Base-by-base conservation (phyloP, 2,329 filamentous ascomycete genomes). In the Neofusicoccum sp. region DNA sequence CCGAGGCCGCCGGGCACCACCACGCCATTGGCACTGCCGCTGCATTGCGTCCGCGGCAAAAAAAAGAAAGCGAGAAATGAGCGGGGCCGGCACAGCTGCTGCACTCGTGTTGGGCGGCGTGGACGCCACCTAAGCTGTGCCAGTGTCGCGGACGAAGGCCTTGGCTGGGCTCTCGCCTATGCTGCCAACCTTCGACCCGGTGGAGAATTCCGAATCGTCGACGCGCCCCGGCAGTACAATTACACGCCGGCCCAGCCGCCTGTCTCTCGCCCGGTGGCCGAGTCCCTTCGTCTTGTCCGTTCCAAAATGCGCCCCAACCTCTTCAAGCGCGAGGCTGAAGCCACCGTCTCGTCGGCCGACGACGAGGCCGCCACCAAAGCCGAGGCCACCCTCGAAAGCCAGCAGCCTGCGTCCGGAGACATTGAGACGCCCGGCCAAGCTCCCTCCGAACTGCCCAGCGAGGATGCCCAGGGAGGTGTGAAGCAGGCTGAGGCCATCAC, bases 401-500 rank as follows among this genome's bases (percentile, higher is more conserved):
- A 34, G 33, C 12, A 34, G 16, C n/a, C n/a, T 33, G 11, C 49
- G 3, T 39, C 49, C 8, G 34, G 28, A 5, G 49, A 58, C 16
- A 29, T 52, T n/a, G 49, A 52, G 14, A n/a, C 39, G 33, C 16
- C 49, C 6, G 16, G 6, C n/a, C 16, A 43, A 7, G 6, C 34
- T 39, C 1, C 34, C 49, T 12, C 6, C 4, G 34, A 34, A 12
- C 41, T 36, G 31, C 67, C 67, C 5, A 71, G 71, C n/a, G 67
- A 71, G 14, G 68, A 70, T 5, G 75, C 73, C 36, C 76, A 79
- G 54, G 66, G 71, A 34, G 78, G 78, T 64, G 73, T 79, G 1
- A 71, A 77, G 67, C 70, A 74, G 39, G 71, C 74, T 12, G 71
- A 78, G 60, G 77, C 78, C 37, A 75, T 77, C 33, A 79, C 78